A percentile compares a stretch with the other conserved stretches of the same genome.
phyloP scores from a whole-genome alignment of 371 early-diverging fungal species.

The Phascolomyces articulosus region DNA sequence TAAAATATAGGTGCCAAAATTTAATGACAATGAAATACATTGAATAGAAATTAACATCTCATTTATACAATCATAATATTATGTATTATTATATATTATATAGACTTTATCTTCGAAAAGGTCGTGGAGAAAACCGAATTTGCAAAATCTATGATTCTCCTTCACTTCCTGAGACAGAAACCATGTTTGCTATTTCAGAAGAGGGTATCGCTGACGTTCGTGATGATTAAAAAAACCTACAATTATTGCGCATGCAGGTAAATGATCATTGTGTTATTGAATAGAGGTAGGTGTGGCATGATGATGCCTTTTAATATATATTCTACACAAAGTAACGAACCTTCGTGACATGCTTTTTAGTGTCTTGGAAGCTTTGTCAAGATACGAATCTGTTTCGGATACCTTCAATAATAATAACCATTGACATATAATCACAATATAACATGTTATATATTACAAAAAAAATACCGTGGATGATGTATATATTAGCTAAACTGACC shows the following conservation, averaged over 20 bases:
- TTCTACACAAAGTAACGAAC: constrained; percentile 48
- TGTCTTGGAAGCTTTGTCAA: constrained; percentile 87
- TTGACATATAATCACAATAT: too few species aligned
- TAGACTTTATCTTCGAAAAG: constrained; percentile 83
- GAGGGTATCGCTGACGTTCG: constrained; percentile 64
- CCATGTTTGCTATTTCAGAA: constrained; percentile 64
- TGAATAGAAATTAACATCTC: too few species aligned
- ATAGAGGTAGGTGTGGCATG: too few species aligned
- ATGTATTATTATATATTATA: constrained; percentile 9
- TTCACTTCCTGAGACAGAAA: constrained; percentile 81
- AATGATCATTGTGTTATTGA: too few species aligned
- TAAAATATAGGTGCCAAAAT: neutral
- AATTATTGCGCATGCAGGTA: neutral
- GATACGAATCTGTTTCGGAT: constrained; percentile 85
- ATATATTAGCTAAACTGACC: too few species aligned
- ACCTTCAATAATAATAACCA: constrained; percentile 49
- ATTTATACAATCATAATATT: too few species aligned
- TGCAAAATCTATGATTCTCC: constrained; percentile 93
- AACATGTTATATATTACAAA: too few species aligned
- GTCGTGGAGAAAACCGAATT: constrained; percentile 80
- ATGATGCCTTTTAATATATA: neutral
- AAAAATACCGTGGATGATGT: too few species aligned
- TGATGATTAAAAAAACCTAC: constrained; percentile 4
- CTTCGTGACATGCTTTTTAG: constrained; percentile 90
- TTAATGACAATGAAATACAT: neutral